A percentile compares a stretch with the other conserved stretches of the same genome.
phyloP scores from a whole-genome alignment of 495 filamentous ascomycete species.

The Aspergillus mulundensis region DNA sequence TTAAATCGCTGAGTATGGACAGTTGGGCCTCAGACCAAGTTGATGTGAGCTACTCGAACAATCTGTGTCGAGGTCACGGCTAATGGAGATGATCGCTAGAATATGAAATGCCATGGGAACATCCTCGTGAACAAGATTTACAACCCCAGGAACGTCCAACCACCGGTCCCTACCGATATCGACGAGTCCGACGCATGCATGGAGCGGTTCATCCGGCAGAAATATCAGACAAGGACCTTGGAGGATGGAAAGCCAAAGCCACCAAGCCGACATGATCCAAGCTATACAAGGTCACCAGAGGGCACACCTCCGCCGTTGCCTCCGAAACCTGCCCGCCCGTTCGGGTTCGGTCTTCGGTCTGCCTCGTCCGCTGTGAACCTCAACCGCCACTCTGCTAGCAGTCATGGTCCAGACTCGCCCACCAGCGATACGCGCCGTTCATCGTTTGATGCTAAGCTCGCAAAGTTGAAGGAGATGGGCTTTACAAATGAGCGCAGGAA shows the following conservation, averaged over 20 bases:
- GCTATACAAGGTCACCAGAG: slow-evolving; percentile 38
- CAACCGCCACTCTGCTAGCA: slow-evolving; percentile 28
- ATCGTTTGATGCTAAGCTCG: slow-evolving; percentile 65
- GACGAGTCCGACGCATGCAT: slow-evolving; percentile 90
- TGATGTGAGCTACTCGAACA: slow-evolving; percentile 58
- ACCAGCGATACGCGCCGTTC: slow-evolving; percentile 22
- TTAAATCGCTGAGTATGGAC: slow-evolving; percentile 98
- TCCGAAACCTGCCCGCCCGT: slow-evolving; percentile 73
- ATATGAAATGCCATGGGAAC: slow-evolving; percentile 91
- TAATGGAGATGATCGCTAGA: slow-evolving; percentile 48
- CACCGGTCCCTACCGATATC: slow-evolving; percentile 77
- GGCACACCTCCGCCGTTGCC: slow-evolving; percentile 74
- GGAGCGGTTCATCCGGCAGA: slow-evolving; percentile 90
- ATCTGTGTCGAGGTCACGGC: neutral
- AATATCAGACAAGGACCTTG: slow-evolving; percentile 70
- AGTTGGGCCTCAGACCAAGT: slow-evolving; percentile 94
- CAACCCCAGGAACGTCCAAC: slow-evolving; percentile 78
- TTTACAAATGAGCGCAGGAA: slow-evolving; percentile 83
- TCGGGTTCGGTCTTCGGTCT: slow-evolving; percentile 67
- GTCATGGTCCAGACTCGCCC: slow-evolving; percentile 27
- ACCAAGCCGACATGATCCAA: slow-evolving; percentile 39
- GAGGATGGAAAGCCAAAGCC: slow-evolving; percentile 50
- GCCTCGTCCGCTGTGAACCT: slow-evolving; percentile 65
- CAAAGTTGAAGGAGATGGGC: slow-evolving; percentile 82
- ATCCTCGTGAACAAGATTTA: slow-evolving; percentile 75